Evolutionary conservation across 257 asterid species (phyloP).

Genomic region (Penstemon barbatus): DNA sequence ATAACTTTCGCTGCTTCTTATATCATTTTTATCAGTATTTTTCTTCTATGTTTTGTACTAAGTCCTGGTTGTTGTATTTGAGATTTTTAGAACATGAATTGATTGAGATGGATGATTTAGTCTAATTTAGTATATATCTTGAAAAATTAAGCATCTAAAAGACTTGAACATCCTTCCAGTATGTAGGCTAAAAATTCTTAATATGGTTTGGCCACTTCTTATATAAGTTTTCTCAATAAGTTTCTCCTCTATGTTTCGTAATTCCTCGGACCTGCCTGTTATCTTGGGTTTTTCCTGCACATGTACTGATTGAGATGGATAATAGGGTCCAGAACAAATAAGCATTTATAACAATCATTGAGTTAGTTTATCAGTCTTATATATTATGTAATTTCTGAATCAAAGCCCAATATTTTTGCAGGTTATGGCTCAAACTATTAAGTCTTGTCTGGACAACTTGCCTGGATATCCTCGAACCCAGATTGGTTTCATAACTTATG

Average conservation of each 20-base stretch:
- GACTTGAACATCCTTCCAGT: no score
- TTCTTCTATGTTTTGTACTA: conserved; percentile 15
- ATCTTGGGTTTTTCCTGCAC: conserved; percentile 20
- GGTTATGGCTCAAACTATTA: conserved; percentile 90
- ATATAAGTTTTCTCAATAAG: neutral
- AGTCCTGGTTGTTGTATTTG: conserved; percentile 1
- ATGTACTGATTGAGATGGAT: conserved; percentile 9
- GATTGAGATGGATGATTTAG: conserved; percentile 7
- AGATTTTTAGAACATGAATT: conserved; percentile 14
- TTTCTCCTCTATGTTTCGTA: conserved; percentile 13
- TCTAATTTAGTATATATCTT: neutral
- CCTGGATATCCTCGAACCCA: conserved; percentile 95
- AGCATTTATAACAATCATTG: conserved; percentile 6
- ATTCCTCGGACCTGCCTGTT: conserved; percentile 13
- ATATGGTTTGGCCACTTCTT: conserved; percentile 3
- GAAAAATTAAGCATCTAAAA: conserved; percentile 16
- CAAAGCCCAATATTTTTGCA: conserved; percentile 37
- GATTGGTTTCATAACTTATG: conserved; percentile 93
- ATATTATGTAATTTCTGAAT: conserved; percentile 12
- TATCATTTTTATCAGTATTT: neutral
- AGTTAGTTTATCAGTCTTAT: conserved; percentile 21
- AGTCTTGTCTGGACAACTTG: conserved; percentile 79
- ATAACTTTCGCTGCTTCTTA: conserved; percentile 1
- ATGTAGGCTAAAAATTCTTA: neutral
- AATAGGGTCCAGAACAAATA: conserved; percentile 6